These are phyloP conservation scores for Pneumocystis murina DNA, from an alignment of 1,139 yeast species.

Conservation along the genomic window DNA sequence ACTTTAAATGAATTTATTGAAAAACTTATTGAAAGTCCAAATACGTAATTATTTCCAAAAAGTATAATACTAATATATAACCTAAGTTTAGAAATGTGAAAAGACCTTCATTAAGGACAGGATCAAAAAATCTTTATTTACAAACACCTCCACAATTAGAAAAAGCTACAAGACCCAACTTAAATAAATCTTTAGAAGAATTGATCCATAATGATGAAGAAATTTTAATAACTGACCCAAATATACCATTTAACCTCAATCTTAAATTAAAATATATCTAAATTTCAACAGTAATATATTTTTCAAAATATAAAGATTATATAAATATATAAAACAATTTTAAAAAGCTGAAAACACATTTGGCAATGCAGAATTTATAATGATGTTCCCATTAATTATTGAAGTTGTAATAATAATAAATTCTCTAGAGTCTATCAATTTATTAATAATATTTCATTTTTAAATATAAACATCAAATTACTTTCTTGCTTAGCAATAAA, in stretches of 20 bases:
- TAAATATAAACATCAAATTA: background rate
- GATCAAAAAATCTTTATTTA: conserved; percentile 33
- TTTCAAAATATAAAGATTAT: background rate
- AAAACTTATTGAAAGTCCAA: conserved; percentile 21
- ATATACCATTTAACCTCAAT: conserved; percentile 34
- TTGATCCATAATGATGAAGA: conserved; percentile 36
- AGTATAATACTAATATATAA: conserved; percentile 17
- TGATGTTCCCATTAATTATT: background rate
- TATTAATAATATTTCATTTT: background rate
- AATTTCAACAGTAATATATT: background rate
- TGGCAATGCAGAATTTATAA: background rate
- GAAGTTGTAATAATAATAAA: background rate
- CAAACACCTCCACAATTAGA: conserved; percentile 39
- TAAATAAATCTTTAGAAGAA: conserved; percentile 26
- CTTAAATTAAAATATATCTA: conserved; percentile 12
- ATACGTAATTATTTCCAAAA: conserved; percentile 15
- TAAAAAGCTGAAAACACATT: background rate
- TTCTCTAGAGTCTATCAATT: background rate
- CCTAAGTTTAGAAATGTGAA: conserved; percentile 30
- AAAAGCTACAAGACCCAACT: conserved; percentile 35
- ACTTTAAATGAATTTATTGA: conserved; percentile 39
- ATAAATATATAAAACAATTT: background rate
- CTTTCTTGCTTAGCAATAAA: conserved; percentile 30
- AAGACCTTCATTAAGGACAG: conserved; percentile 39
- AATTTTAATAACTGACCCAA: conserved; percentile 42